Percentiles rank a stretch among this genome's conserved stretches.
phyloP scores from a whole-genome alignment of 257 asterid species.

The Solanum commersonii region DNA sequence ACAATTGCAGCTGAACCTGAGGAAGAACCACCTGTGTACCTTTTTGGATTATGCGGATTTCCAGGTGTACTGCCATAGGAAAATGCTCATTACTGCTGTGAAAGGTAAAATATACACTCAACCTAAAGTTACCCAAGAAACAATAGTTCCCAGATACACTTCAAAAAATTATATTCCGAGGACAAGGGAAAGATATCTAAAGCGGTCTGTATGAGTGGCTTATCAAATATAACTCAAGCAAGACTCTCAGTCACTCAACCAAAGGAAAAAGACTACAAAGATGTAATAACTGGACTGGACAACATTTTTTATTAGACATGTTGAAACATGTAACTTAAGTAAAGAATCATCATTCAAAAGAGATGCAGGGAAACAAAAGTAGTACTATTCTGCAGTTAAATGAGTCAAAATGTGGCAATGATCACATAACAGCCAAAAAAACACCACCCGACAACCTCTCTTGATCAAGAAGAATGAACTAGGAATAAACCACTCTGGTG shows the following conservation, averaged over 20 bases:
- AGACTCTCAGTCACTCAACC: not conserved
- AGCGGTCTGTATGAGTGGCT: not conserved
- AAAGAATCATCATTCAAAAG: not conserved
- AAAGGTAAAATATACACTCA: not conserved
- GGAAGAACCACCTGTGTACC: constrained; percentile 98
- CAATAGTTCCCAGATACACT: not conserved
- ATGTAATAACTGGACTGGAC: not conserved
- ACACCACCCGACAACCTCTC: not conserved
- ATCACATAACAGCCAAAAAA: not conserved
- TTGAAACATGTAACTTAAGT: not conserved
- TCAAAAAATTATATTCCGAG: not conserved
- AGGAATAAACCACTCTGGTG: not conserved
- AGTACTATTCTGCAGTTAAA: not conserved
- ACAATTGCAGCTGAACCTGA: constrained; percentile 98
- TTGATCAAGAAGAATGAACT: not conserved
- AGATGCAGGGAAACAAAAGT: not conserved
- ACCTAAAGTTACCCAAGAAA: not conserved
- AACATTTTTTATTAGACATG: not conserved
- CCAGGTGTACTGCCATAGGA: constrained; percentile 65
- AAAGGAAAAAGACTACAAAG: not conserved
- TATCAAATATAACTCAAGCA: not conserved
- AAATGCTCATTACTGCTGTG: not conserved
- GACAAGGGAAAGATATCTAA: not conserved
- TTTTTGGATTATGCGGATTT: constrained; percentile 91
- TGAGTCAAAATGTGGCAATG: not conserved